Base-by-base conservation (phyloP, 2,329 filamentous ascomycete genomes). In the Exophiala sideris region DNA sequence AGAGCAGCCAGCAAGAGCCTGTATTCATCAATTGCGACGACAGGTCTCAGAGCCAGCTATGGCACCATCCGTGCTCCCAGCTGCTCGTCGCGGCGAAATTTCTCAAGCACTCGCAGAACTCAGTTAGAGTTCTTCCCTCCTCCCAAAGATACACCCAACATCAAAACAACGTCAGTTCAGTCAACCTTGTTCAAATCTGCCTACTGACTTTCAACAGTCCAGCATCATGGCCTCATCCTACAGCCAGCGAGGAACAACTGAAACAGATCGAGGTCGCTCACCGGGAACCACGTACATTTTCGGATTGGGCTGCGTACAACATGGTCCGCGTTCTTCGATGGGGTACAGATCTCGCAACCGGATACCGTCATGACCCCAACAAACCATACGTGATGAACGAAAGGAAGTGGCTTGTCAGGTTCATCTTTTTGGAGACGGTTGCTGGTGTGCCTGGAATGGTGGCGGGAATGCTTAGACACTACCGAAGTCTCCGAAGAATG, bases 361-460 rank as follows among this genome's bases (percentile, higher is more conserved):
- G 91, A 10, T 87, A 90, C 62, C 84, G 83, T 32, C 90, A 96
- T 67, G 81, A 82, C 6, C 84, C 81, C 0, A 81, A 52, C 66
- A 81, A 77, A 73, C 85, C 68, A 65, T 95, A 82, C 65, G 69
- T 70, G 33, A 89, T 89, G 78, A 94, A 83, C 0, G 91, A 95
- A 69, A 77, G 85, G 4, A 94, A 97, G 74, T 99, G 94, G 86
- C 79, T 96, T 64, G 82, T 88, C 45, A 82, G 92, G 5, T 92
- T 96, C 67, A 82, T 99, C 63, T 99, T 99, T 71, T 80, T 99
- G 33, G 94, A 99, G 71, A 91, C 87, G 45, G 89, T 99, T 36
- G 94, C 94, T 10, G 94, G 91, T 33, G 94, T 97, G 0, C 94
- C 94, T 0, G 94, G 94, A 6, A 97, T 97, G 90, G 92, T 97